These are phyloP conservation scores for Suhomyces ambrosiae DNA, from an alignment of 1,139 yeast genomes.

Conservation along the genomic window DNA sequence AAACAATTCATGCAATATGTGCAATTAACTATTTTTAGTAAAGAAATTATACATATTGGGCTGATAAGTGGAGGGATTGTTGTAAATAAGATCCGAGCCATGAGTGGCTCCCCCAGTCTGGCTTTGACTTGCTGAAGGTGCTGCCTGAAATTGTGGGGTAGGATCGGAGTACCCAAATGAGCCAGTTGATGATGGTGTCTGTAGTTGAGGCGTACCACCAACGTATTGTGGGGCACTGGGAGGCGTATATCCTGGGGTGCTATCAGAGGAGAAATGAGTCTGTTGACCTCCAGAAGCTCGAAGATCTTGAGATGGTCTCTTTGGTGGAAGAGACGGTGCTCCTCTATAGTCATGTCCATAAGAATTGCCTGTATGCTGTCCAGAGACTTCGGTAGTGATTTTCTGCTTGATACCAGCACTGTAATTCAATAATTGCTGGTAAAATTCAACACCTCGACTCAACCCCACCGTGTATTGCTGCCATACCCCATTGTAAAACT, in stretches of 20 bases:
- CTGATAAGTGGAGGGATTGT: conserved; percentile 51
- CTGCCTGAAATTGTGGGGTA: not conserved
- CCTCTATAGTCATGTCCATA: not conserved
- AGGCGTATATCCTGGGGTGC: not conserved
- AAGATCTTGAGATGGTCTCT: conserved; percentile 16
- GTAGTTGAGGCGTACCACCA: conserved; percentile 1
- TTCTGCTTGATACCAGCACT: conserved; percentile 41
- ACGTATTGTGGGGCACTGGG: no score
- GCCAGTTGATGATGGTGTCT: no score
- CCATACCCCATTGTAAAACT: conserved; percentile 56
- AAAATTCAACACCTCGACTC: conserved; percentile 63
- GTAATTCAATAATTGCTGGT: conserved; percentile 53
- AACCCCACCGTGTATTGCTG: conserved; percentile 59
- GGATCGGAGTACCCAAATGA: not conserved
- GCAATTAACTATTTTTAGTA: conserved; percentile 14
- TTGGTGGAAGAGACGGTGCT: conserved; percentile 10
- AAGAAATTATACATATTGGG: conserved; percentile 52
- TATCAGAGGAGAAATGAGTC: no score
- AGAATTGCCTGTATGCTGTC: not conserved
- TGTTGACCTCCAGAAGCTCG: no score
- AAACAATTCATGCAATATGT: not conserved
- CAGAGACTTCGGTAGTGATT: conserved; percentile 3
- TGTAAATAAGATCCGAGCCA: conserved; percentile 37
- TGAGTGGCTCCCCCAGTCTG: not conserved
- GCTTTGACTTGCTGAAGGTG: conserved; percentile 1